A percentile compares a stretch with the other conserved stretches of the same genome.
Conservation (phyloP, 176 grass and related monocot species). For the Eragrostis curvula region DNA sequence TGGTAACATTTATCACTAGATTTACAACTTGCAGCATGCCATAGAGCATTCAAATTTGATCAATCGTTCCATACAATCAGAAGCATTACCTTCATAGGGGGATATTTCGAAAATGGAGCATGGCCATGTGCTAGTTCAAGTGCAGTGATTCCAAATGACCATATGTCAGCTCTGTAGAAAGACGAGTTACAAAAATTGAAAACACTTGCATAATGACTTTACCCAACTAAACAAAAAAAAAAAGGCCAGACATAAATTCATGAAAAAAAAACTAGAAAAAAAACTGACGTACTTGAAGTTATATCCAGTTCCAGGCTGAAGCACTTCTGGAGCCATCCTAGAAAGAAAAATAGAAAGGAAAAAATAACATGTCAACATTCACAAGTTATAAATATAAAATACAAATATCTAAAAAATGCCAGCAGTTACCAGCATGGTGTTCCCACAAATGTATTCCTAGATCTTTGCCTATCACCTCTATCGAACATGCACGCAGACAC, state of each 20-base stretch:
- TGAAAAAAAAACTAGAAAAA: not conserved
- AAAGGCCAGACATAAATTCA: not conserved
- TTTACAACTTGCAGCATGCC: constrained; percentile 10
- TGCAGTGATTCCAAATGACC: constrained; percentile 99
- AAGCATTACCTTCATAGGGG: constrained; percentile 91
- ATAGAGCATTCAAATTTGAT: not conserved
- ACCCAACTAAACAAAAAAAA: not conserved
- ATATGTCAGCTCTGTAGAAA: constrained; percentile 92
- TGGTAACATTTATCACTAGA: not conserved
- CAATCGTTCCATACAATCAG: not conserved
- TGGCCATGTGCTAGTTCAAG: constrained; percentile 98
- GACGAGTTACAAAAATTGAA: constrained; percentile 18
- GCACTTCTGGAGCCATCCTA: constrained; percentile 99
- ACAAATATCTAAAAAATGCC: constrained; percentile 12
- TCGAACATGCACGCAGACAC: constrained; percentile 99
- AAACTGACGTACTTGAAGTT: constrained; percentile 92
- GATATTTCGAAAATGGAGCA: constrained; percentile 99
- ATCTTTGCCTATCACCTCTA: constrained; percentile 94
- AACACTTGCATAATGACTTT: not conserved
- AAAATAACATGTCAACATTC: constrained; percentile 31
- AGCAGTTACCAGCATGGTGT: constrained; percentile 90
- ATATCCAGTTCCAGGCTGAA: constrained; percentile 94
- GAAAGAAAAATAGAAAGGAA: constrained; percentile 33
- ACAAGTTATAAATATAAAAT: constrained; percentile 6
- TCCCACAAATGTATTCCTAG: constrained; percentile 98